Evolutionary conservation across 106 monocot species (phyloP).

Genomic region (Vanilla planifolia): DNA sequence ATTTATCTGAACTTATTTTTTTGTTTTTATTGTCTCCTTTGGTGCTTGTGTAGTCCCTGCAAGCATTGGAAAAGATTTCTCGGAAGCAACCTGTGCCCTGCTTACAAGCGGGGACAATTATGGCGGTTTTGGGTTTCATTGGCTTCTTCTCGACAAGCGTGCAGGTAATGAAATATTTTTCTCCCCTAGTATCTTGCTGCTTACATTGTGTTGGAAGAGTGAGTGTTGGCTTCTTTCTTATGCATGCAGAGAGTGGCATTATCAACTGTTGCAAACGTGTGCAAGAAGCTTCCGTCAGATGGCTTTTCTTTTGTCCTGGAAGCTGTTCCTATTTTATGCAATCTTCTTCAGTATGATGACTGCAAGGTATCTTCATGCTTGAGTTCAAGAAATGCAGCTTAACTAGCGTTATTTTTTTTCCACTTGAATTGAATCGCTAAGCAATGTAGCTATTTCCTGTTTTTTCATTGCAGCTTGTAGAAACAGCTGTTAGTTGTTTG

Average conservation of each 20-base stretch:
- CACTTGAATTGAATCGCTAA: not conserved
- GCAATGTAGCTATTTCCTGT: not conserved
- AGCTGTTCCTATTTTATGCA: conserved; percentile 57
- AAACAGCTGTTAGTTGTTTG: conserved; percentile 63
- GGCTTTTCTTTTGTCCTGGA: conserved; percentile 58
- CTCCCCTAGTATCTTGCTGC: not conserved
- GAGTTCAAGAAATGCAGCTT: not conserved
- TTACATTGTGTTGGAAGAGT: not conserved
- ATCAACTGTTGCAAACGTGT: conserved; percentile 68
- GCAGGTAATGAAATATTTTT: conserved; percentile 35
- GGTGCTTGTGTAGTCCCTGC: conserved; percentile 42
- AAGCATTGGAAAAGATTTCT: conserved; percentile 85
- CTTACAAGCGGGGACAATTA: conserved; percentile 58
- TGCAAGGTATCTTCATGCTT: conserved; percentile 38
- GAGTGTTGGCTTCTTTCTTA: not conserved
- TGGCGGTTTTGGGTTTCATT: conserved; percentile 53
- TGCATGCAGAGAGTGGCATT: conserved; percentile 65
- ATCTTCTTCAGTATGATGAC: conserved; percentile 68
- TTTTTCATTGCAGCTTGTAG: conserved; percentile 51
- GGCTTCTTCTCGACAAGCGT: conserved; percentile 74
- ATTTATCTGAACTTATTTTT: not conserved
- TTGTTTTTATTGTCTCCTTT: not conserved
- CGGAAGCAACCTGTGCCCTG: conserved; percentile 47
- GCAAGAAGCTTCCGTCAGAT: conserved; percentile 58
- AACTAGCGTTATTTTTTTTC: not conserved